Evolutionary conservation across 257 asterid genomes (phyloP).

Genomic region (Solanum habrochaites): DNA sequence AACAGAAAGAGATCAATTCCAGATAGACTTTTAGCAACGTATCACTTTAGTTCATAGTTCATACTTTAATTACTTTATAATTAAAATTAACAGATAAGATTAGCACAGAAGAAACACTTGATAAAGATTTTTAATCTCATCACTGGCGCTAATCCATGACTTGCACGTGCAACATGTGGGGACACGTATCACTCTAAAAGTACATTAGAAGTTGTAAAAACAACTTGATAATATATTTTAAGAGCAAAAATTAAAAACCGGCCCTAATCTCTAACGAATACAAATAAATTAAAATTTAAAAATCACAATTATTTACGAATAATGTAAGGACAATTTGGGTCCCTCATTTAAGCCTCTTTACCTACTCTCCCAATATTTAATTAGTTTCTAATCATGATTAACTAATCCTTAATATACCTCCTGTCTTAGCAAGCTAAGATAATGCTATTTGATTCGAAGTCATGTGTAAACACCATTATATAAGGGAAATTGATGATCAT

Average conservation of each 20-base stretch:
- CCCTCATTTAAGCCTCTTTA: background rate
- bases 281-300: background rate
- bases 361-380: background rate
- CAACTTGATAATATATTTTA: background rate
- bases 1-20: background rate
- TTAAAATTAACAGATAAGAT: slow-evolving; percentile 23
- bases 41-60: background rate
- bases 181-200: background rate
- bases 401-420: background rate
- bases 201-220: background rate
- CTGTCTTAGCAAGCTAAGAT: slow-evolving; percentile 1
- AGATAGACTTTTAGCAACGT: background rate
- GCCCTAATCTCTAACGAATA: background rate
- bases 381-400: background rate
- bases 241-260: background rate
- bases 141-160: slow-evolving; percentile 24
- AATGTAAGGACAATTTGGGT: background rate
- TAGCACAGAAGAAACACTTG: slow-evolving; percentile 2
- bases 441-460: slow-evolving; percentile 7
- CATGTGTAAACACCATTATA: slow-evolving; percentile 26
- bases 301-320: background rate
- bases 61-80: background rate
- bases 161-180: slow-evolving; percentile 35
- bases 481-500: background rate
- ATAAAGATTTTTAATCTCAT: background rate